Percentiles rank a stretch among this genome's conserved stretches.
Evolutionary conservation across 805 yeast genomes (phyloP).

Genomic region (Sungouiozyma intestinalis): DNA sequence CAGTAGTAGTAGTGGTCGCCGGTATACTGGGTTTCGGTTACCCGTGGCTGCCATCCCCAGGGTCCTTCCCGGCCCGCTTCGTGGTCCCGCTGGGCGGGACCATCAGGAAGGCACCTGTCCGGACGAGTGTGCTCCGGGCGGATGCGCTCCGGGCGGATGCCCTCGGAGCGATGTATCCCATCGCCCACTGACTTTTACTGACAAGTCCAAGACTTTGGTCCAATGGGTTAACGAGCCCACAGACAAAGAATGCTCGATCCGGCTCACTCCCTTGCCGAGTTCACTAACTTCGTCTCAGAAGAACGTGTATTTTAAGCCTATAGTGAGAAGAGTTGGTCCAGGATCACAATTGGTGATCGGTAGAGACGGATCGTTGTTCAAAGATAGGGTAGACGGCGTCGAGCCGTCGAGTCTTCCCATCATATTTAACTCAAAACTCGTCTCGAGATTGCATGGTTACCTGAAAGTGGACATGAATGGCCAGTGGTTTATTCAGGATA

Average conservation of each 20-base stretch:
- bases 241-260: conserved; percentile 30
- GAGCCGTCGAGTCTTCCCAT: conserved; percentile 66
- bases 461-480: conserved; percentile 64
- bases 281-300: conserved; percentile 61
- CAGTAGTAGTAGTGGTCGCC: neutral
- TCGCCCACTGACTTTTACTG: neutral
- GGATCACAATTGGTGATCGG: conserved; percentile 60
- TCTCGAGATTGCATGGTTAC: conserved; percentile 85
- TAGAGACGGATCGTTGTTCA: conserved; percentile 69
- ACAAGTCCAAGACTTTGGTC: neutral
- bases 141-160: neutral
- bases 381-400: conserved; percentile 59
- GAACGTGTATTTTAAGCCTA: conserved; percentile 77
- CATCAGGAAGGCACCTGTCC: no score
- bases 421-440: conserved; percentile 85
- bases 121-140: neutral
- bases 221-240: neutral
- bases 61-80: neutral
- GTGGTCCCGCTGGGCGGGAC: neutral
- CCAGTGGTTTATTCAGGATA: conserved; percentile 76
- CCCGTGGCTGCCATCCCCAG: neutral
- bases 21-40: neutral
- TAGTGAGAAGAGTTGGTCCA: conserved; percentile 64
- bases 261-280: conserved; percentile 80
- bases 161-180: neutral